Percentiles rank a stretch among this genome's conserved stretches.
Conservation (phyloP, 148 eudicot genomes). For the Pouteria glomerata region DNA sequence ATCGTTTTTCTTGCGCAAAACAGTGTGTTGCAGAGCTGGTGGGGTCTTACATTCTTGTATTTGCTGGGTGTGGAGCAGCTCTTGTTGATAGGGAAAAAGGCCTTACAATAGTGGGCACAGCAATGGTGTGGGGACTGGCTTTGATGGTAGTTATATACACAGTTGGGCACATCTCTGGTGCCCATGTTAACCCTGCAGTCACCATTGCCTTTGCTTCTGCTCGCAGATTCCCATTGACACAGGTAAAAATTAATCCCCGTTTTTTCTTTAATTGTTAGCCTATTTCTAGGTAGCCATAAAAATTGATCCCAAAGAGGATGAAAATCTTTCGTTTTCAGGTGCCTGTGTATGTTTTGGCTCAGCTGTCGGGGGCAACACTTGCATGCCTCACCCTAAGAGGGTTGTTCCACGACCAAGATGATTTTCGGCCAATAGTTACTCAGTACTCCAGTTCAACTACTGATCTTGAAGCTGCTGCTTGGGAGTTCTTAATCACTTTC, state of each 20-base stretch:
- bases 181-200: conserved; percentile 44
- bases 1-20: background rate
- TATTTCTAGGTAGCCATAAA: background rate
- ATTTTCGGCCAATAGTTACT: conserved; percentile 25
- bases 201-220: conserved; percentile 35
- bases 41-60: conserved; percentile 37
- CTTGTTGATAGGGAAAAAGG: conserved; percentile 27
- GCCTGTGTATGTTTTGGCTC: conserved; percentile 33
- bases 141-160: conserved; percentile 33
- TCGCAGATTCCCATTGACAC: conserved; percentile 19
- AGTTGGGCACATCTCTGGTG: conserved; percentile 45
- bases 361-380: conserved; percentile 35
- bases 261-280: too few relatives aligned
- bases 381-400: conserved; percentile 36
- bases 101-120: conserved; percentile 31
- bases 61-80: conserved; percentile 38
- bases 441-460: conserved; percentile 24
- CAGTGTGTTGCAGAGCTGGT: conserved; percentile 37
- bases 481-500: conserved; percentile 41
- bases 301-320: background rate
- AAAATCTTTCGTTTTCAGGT: conserved; percentile 23
- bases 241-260: conserved; percentile 7
- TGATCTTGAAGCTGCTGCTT: conserved; percentile 32
- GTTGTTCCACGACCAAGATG: conserved; percentile 25
- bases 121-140: conserved; percentile 30